Percentiles rank a stretch among this genome's conserved stretches.
Conservation (phyloP, 306 rosid species). For the Canavalia gladiata region DNA sequence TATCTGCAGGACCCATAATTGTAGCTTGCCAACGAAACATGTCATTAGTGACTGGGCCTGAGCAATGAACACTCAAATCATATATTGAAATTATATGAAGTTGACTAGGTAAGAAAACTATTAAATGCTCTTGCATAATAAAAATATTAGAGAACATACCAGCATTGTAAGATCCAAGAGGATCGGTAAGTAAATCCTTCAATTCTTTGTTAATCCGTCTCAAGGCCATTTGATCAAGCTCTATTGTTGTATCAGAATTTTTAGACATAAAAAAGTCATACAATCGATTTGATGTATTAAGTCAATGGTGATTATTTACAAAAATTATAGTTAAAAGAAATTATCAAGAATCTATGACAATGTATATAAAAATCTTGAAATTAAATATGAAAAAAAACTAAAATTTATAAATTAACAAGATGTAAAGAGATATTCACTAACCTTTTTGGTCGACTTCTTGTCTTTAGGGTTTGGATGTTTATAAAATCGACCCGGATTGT, state of each 20-base stretch:
- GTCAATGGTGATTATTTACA: not conserved
- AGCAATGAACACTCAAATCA: not conserved
- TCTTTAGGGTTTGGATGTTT: too few relatives aligned
- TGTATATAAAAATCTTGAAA: too few relatives aligned
- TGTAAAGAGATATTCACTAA: too few relatives aligned
- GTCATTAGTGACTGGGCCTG: not conserved
- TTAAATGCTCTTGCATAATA: not conserved
- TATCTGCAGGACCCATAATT: conserved; percentile 18
- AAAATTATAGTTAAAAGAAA: not conserved
- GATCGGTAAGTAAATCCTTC: conserved; percentile 5
- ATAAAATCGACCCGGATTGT: too few relatives aligned
- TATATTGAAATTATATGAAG: not conserved
- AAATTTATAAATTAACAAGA: too few relatives aligned
- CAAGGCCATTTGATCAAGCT: not conserved
- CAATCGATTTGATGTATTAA: not conserved
- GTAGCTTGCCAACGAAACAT: not conserved
- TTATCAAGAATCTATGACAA: not conserved
- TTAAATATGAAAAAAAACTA: too few relatives aligned
- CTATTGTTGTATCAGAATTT: not conserved
- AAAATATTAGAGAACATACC: not conserved
- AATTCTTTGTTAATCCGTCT: not conserved
- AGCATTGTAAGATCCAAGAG: conserved; percentile 8
- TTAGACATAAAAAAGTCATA: not conserved
- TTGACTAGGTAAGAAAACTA: too few relatives aligned
- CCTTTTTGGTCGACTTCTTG: too few relatives aligned